Evolutionary conservation across 2,329 filamentous ascomycete species (phyloP).

Genomic region (Colletotrichum noveboracense): DNA sequence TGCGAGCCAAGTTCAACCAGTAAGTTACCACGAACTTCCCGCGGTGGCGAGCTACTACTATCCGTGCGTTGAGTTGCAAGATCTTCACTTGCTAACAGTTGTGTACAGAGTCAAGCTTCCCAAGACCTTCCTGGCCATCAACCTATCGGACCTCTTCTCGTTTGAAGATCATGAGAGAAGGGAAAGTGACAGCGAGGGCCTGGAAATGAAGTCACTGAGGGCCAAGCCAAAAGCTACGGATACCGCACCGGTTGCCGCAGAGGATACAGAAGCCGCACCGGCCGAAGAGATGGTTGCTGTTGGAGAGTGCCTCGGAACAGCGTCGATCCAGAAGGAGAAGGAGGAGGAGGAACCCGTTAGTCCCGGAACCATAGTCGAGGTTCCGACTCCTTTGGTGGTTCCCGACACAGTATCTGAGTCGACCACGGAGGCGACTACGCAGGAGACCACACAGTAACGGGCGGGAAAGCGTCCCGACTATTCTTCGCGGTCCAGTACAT

Average conservation of each 20-base stretch:
- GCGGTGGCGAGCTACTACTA: not conserved
- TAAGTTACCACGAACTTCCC: constrained; percentile 50
- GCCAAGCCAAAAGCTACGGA: constrained; percentile 26
- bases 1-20: constrained; percentile 95
- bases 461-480: not conserved
- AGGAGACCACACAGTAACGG: not conserved
- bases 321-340: not conserved
- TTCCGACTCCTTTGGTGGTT: not conserved
- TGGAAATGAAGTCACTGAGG: constrained; percentile 51
- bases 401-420: not conserved
- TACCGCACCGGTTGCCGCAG: not conserved
- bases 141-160: constrained; percentile 66
- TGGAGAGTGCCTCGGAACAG: constrained; percentile 3
- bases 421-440: not conserved
- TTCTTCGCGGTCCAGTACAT: not conserved
- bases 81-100: not conserved
- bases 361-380: not conserved
- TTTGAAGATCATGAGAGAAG: constrained; percentile 63
- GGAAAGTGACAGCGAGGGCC: constrained; percentile 48
- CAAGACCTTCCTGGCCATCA: constrained; percentile 70
- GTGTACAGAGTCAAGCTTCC: constrained; percentile 64
- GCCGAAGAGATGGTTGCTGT: constrained; percentile 16
- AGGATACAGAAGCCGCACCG: not conserved
- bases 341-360: not conserved
- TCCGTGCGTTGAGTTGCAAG: not conserved